phyloP scores from a whole-genome alignment of 176 grass and related monocot genomes.

The Aegilops speltoides region DNA sequence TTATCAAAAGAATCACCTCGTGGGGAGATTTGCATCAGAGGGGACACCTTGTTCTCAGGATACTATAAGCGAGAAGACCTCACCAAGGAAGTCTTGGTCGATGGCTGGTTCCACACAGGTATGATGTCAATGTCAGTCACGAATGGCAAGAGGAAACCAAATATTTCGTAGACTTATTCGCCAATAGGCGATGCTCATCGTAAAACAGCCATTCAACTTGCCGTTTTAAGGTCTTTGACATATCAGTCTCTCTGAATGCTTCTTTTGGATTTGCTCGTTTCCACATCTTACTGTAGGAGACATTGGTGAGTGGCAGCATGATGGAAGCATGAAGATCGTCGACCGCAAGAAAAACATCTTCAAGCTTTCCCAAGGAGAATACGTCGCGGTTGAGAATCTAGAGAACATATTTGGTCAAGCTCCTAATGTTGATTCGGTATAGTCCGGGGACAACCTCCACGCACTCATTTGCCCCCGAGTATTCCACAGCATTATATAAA shows the following conservation, averaged over 20 bases:
- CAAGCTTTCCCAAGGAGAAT: constrained; percentile 98
- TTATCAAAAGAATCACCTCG: constrained; percentile 58
- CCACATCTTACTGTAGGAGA: constrained; percentile 58
- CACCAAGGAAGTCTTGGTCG: constrained; percentile 76
- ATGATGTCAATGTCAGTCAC: neutral
- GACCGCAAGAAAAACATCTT: constrained; percentile 99
- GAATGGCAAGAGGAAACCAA: constrained; percentile 7
- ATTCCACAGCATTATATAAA: neutral
- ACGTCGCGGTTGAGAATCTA: constrained; percentile 93
- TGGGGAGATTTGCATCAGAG: constrained; percentile 88
- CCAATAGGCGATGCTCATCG: neutral
- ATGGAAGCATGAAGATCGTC: constrained; percentile 96
- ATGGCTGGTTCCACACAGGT: constrained; percentile 99
- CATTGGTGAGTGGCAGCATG: constrained; percentile 91
- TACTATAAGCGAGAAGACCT: constrained; percentile 95
- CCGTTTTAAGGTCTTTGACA: neutral
- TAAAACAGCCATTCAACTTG: neutral
- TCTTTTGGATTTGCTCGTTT: constrained; percentile 1
- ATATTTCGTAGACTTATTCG: neutral
- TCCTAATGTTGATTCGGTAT: constrained; percentile 80
- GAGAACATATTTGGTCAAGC: constrained; percentile 91
- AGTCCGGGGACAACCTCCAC: constrained; percentile 4
- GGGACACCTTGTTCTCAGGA: constrained; percentile 86
- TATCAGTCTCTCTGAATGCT: constrained; percentile 2
- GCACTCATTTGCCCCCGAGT: neutral